Base-by-base conservation (phyloP, 2,329 filamentous ascomycete species). In the Ophiostoma himal-ulmi region DNA sequence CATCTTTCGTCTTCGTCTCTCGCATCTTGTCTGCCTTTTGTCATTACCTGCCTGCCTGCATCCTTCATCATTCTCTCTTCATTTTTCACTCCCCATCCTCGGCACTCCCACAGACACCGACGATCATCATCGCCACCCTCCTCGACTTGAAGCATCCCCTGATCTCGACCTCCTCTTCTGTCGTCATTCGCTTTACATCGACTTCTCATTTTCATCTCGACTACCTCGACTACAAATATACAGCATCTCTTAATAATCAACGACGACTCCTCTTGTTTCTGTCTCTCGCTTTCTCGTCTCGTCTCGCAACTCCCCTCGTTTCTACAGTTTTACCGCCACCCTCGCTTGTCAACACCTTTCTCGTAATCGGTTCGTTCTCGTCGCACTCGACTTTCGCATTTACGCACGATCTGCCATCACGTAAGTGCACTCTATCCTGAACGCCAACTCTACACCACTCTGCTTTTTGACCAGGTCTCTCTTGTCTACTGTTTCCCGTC, bases 1-100 rank as follows among this genome's bases (percentile, higher is more conserved):
- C 57, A 26, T 60, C 57, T 60, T 41, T 30, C 44, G 44, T 71
- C 68, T n/a, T 54, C 17, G 60, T 66, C 48, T 64, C 54, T 57
- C 37, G 65, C 30, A 30, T 65, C 13, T 65, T 26, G 34, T 39
- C 14, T 37, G 30, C 3, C 17, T 65, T 39, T 34, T 20, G 26
- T 65, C 36, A 37, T 22, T 39, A 17, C 8, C 39, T 57, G 52
- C 8, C 39, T 57, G 52, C 17, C 22, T 57, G 52, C 52, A 57
- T 57, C 52, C 11, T 39, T 65, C 62, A 64, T n/a, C 44, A 64
- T 26, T 22, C 8, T 34, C 22, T 14, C 48, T 68, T 17, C 13
- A 62, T 62, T 14, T 4, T 48, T 39, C 11, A 13, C 10, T 48
- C 17, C 8, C 20, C 17, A 48, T n/a, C 44, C 44, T 48, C 44